Percentiles rank a stretch among this genome's conserved stretches.
These are phyloP conservation scores for Pseudonitzschia delicatissima DNA, from an alignment of 108 stramenopile species.

Conservation along the genomic window DNA sequence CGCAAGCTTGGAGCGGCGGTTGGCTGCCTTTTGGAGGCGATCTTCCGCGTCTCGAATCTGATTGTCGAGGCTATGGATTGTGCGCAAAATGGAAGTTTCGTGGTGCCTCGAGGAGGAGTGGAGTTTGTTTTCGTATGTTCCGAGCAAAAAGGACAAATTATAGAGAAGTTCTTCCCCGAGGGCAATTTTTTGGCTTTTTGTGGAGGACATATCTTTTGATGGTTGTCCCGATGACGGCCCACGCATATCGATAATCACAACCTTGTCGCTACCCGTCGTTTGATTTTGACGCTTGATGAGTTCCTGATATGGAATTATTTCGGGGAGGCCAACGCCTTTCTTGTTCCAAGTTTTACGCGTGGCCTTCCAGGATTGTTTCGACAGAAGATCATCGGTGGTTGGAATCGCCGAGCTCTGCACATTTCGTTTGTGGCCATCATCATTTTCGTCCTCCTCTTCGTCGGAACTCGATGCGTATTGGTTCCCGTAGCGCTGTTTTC, in stretches of 20 bases:
- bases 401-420: conserved; percentile 56
- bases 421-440: not conserved
- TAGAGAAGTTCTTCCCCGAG: conserved; percentile 84
- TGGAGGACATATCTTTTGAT: not conserved
- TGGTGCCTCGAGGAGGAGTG: conserved; percentile 62
- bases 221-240: conserved; percentile 33
- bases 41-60: conserved; percentile 49
- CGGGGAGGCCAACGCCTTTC: conserved; percentile 37
- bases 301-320: conserved; percentile 64
- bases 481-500: conserved; percentile 10
- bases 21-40: conserved; percentile 22
- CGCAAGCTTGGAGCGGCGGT: conserved; percentile 50
- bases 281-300: conserved; percentile 37
- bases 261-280: conserved; percentile 3
- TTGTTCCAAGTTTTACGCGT: conserved; percentile 25
- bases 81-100: conserved; percentile 35
- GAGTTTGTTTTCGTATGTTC: conserved; percentile 74
- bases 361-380: conserved; percentile 41
- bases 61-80: conserved; percentile 48
- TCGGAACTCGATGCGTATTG: conserved; percentile 15
- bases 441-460: conserved; percentile 19
- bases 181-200: conserved; percentile 18
- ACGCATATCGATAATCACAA: conserved; percentile 77
- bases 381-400: conserved; percentile 52
- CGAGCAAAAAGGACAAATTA: conserved; percentile 74